phyloP scores from a whole-genome alignment of 2,329 filamentous ascomycete genomes.

The Penicillium sp. region DNA sequence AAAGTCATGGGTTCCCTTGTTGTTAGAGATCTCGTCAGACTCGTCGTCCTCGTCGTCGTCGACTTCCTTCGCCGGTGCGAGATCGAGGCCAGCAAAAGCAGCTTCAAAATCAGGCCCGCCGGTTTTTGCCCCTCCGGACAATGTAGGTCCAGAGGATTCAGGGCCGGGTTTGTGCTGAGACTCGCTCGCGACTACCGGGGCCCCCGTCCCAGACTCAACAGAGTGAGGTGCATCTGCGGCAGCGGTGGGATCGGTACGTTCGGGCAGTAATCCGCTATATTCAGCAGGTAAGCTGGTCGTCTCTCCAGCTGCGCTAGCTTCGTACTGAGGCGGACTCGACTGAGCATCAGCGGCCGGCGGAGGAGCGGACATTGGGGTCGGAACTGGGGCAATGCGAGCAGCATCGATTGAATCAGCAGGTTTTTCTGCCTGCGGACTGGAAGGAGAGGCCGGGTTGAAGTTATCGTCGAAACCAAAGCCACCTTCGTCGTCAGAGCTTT shows the following conservation, averaged over 20 bases:
- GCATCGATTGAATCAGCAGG: conserved; percentile 32
- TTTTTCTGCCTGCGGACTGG: conserved; percentile 22
- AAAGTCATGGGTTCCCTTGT: conserved; percentile 36
- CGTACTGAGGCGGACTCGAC: conserved; percentile 48
- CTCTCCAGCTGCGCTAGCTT: conserved; percentile 19
- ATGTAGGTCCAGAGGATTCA: conserved; percentile 11
- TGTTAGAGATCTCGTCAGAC: conserved; percentile 27
- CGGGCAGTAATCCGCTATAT: conserved; percentile 37
- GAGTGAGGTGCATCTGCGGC: conserved; percentile 37
- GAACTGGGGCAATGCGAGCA: conserved; percentile 34
- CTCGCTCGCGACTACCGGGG: conserved; percentile 34
- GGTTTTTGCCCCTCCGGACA: conserved; percentile 25
- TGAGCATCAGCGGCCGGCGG: conserved; percentile 52
- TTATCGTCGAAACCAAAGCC: conserved; percentile 78
- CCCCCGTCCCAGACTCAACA: conserved; percentile 32
- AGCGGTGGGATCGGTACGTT: conserved; percentile 35
- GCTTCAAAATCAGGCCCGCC: conserved; percentile 42
- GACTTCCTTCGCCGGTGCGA: conserved; percentile 41
- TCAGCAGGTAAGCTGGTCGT: conserved; percentile 30
- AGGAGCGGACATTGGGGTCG: conserved; percentile 33
- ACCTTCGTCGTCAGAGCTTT: conserved; percentile 63
- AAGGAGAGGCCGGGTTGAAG: conserved; percentile 62
- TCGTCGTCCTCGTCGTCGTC: conserved; percentile 62
- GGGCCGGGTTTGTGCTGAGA: conserved; percentile 19
- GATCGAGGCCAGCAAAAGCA: conserved; percentile 41